Conservation (phyloP, 805 yeast genomes). For the Komagataella mondaviorum region DNA sequence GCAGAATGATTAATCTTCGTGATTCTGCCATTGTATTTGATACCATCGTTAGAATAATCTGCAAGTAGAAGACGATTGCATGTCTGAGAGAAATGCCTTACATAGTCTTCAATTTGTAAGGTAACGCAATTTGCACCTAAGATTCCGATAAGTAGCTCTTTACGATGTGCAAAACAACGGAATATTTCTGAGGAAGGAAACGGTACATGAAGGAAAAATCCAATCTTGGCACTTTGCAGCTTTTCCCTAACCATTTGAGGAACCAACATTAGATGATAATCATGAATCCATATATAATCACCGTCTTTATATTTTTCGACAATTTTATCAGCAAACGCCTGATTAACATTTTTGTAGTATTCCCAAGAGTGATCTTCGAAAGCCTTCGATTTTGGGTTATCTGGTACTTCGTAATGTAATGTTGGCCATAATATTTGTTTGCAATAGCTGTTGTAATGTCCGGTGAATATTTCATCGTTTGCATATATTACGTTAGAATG, state of each 20-base stretch:
- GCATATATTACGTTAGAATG: slow-evolving; percentile 56
- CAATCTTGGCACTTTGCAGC: slow-evolving; percentile 77
- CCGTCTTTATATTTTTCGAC: slow-evolving; percentile 54
- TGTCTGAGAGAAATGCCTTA: slow-evolving; percentile 86
- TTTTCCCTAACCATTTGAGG: slow-evolving; percentile 71
- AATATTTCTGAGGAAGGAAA: slow-evolving; percentile 95
- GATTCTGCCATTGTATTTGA: slow-evolving; percentile 46
- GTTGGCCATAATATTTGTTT: slow-evolving; percentile 97
- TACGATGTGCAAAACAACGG: slow-evolving; percentile 84
- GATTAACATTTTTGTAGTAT: slow-evolving; percentile 64
- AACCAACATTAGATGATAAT: slow-evolving; percentile 78
- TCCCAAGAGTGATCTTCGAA: slow-evolving; percentile 95
- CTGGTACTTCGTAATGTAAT: slow-evolving; percentile 85
- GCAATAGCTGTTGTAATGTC: slow-evolving; percentile 85
- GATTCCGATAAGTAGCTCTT: slow-evolving; percentile 62
- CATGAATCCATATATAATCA: slow-evolving; percentile 87
- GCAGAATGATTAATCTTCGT: slow-evolving; percentile 48
- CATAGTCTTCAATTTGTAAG: slow-evolving; percentile 88
- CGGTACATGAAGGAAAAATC: slow-evolving; percentile 84
- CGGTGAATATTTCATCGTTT: slow-evolving; percentile 70
- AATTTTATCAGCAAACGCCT: slow-evolving; percentile 64
- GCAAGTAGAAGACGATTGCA: slow-evolving; percentile 74
- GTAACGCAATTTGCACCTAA: slow-evolving; percentile 81
- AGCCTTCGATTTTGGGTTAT: slow-evolving; percentile 84
- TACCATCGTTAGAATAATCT: slow-evolving; percentile 53